Base-by-base conservation (phyloP, 108 stramenopile species). In the Aureococcus anophagefferens region DNA sequence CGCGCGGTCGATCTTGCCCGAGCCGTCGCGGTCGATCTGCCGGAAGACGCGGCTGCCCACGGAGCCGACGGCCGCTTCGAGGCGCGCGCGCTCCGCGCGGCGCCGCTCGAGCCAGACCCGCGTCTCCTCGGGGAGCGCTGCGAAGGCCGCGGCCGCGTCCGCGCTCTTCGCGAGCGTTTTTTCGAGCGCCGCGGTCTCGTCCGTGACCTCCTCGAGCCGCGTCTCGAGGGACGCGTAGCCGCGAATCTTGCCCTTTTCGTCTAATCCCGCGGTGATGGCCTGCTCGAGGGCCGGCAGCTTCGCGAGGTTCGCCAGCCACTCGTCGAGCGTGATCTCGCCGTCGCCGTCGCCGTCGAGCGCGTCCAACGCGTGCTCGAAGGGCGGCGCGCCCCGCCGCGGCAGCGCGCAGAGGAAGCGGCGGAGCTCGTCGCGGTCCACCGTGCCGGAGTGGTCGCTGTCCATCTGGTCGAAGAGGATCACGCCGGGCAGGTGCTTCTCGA, bases 11-110 rank as follows among this genome's bases (percentile, higher is more conserved):
- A 76, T 59, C 29, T 28, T 65, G 25, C 70, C 70, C 4, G 5
- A 11, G 28, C 45, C 15, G 32, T 66, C 65, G 28, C 25, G 62
- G 65, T 66, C 70, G 34, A 76, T 65, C 35, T 76, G 75, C 35
- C 40, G 30, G 69, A 76, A 76, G 30, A 76, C 40, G 31, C 46
- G 63, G 76, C 46, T 33, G 15, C 46, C 51, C 29, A 32, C 62
- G 16, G 69, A 70, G 25, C 69, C 69, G 59, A 70, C 30, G 29
- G 13, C 16, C 28, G 18, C 34, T 21, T 29, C 21, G 33, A 70
- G 46, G 30, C 33, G 5, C 29, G 25, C 15, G 33, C 45, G 33
- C 59, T 70, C 33, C 7, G 13, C 5, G 29, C 59, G 33, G 59
- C 33, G 45, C 69, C 7, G 18, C 17, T 46, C 69, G 16, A 44